phyloP scores from a whole-genome alignment of 306 rosid species.

The Cucumis sativus region Cucumber_9930_V3 NC_026655.2:11018501-11019000 shows the following conservation, averaged over 20 bases:
- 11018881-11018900: conserved; percentile 96
- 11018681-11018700: conserved; percentile 81
- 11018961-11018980: neutral
- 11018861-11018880: conserved; percentile 53
- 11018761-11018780: conserved; percentile 75
- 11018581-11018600: conserved; percentile 48
- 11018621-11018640: conserved; percentile 77
- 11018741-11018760: conserved; percentile 57
- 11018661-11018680: conserved; percentile 89
- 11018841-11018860: conserved; percentile 44
- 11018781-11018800: conserved; percentile 50
- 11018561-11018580: neutral
- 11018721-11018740: conserved; percentile 86
- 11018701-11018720: conserved; percentile 61
- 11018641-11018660: conserved; percentile 87
- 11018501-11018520: neutral
- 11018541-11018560: neutral
- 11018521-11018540: neutral
- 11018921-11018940: neutral
- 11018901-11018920: conserved; percentile 55
- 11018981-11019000: neutral
- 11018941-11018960: neutral
- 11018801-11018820: conserved; percentile 15
- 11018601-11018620: conserved; percentile 62
- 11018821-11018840: conserved; percentile 4